Percentiles rank a stretch among this genome's conserved stretches.
phyloP scores from a whole-genome alignment of 2,329 filamentous ascomycete genomes.

The Pseudogymnoascus sp. region DNA sequence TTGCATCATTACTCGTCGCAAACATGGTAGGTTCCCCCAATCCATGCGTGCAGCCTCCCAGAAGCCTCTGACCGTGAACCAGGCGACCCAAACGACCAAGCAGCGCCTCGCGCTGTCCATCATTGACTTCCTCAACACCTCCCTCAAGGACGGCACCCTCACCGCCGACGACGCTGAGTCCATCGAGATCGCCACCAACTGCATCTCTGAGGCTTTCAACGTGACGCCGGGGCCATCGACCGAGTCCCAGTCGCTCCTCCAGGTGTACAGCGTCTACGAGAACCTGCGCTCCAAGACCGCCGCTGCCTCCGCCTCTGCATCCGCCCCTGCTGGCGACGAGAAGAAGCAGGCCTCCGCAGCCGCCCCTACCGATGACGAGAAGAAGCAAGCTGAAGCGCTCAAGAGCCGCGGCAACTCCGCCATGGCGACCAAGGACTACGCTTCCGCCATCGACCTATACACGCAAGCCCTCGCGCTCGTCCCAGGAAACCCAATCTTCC shows the following conservation, averaged over 20 bases:
- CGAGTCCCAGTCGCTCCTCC: constrained; percentile 72
- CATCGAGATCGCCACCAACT: constrained; percentile 88
- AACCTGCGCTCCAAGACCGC: constrained; percentile 59
- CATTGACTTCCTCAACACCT: constrained; percentile 85
- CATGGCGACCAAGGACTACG: constrained; percentile 91
- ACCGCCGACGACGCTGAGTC: constrained; percentile 82
- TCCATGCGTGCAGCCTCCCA: neutral
- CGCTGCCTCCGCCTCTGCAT: constrained; percentile 34
- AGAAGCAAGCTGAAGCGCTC: constrained; percentile 75
- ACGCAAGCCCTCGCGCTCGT: constrained; percentile 73
- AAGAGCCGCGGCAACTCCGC: constrained; percentile 90
- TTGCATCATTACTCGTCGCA: constrained; percentile 6
- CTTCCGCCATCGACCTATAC: constrained; percentile 74
- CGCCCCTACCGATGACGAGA: constrained; percentile 42
- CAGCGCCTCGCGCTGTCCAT: constrained; percentile 95
- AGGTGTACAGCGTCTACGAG: constrained; percentile 94
- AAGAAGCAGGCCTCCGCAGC: constrained; percentile 50
- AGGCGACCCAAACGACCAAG: constrained; percentile 23
- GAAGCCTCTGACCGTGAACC: neutral
- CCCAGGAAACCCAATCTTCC: constrained; percentile 87
- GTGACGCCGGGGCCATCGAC: constrained; percentile 75
- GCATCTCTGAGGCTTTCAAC: constrained; percentile 92
- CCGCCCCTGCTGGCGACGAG: constrained; percentile 38
- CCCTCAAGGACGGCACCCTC: constrained; percentile 80
- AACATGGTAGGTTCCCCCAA: constrained; percentile 10